Evolutionary conservation across 208 protist species (phyloP).

Genomic region (Wallacemonas sp.): DNA sequence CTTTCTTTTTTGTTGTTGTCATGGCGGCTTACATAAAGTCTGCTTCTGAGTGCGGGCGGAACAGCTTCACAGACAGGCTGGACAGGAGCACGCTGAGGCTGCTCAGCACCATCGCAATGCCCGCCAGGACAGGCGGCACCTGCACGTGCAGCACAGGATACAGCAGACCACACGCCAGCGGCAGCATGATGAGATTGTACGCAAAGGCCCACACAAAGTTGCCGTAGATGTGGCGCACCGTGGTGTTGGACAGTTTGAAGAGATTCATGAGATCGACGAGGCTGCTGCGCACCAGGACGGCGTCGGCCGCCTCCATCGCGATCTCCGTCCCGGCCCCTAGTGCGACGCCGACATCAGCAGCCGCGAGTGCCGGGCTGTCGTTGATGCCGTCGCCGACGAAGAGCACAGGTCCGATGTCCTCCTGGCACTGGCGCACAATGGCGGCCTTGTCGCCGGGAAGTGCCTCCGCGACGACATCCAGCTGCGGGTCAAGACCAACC

Average conservation of each 20-base stretch:
- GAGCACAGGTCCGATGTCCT: constrained; percentile 37
- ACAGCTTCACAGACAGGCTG: constrained; percentile 76
- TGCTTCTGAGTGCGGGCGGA: constrained; percentile 35
- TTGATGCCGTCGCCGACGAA: constrained; percentile 94
- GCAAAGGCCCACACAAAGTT: constrained; percentile 91
- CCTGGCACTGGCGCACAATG: constrained; percentile 81
- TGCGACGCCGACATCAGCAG: constrained; percentile 86
- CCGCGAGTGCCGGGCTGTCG: constrained; percentile 85
- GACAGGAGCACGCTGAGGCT: constrained; percentile 80
- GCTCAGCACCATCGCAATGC: constrained; percentile 77
- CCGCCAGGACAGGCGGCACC: constrained; percentile 71
- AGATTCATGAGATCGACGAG: constrained; percentile 78
- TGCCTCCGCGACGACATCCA: constrained; percentile 75
- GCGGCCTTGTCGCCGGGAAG: constrained; percentile 83
- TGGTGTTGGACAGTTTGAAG: constrained; percentile 53
- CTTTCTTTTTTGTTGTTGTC: too few relatives aligned
- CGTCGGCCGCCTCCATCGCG: constrained; percentile 83
- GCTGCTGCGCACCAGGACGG: constrained; percentile 75
- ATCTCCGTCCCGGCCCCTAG: constrained; percentile 86
- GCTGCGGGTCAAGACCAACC: constrained; percentile 66
- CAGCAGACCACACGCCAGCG: constrained; percentile 75
- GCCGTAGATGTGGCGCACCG: constrained; percentile 77
- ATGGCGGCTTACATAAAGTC: constrained; percentile 26
- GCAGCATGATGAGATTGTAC: constrained; percentile 89
- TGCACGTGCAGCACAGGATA: constrained; percentile 67